Evolutionary conservation across 2,329 filamentous ascomycete genomes (phyloP), one percentile per base, ranked within the genome.

Genomic region (Pseudogymnoascus sp.): DNA sequence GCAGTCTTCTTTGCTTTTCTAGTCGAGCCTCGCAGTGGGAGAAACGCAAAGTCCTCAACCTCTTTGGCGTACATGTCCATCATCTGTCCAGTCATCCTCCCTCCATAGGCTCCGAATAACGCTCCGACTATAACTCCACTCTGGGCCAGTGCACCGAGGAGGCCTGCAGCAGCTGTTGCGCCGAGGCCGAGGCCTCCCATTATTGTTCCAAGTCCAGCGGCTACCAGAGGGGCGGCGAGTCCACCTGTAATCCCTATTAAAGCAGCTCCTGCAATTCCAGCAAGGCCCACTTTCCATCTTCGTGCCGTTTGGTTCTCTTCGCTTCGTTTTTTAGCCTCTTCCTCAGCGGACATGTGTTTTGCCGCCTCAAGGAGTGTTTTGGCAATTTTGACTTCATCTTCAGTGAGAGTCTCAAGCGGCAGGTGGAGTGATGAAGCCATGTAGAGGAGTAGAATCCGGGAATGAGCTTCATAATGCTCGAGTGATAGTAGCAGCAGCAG

Each of bases 231-330:
- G 1, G 89, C 86, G 7, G 91, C 89, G 8, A 97, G 83, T 33
- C 88, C 89, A 28, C 88, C 88, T 0, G 88, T 89, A 3, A 90
- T 81, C 8, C 87, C 87, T 37, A 92, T 88, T 1, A 91, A 76
- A 0, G 84, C 84, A 4, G 93, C 93, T 9, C 93, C 93, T 0
- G 91, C 92, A 0, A 96, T 91, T 7, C 89, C 90, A 0, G 93
- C 93, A 25, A 97, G 80, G 0, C 93, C 91, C 18, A 97, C 91
- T 73, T 96, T 97, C 90, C 91, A 96, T 73, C 89, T 89, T 7
- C 92, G 81, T 18, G 84, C 81, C 7, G 82, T 77, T 67, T 89
- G 85, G 62, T 88, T 89, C 64, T 90, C 83, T 66, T 93, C 86
- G 12, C 83, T 83, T 61, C 88, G 85, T 72, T 89, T 89, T 70